Evolutionary conservation across 768 basidiomycete species (phyloP).

Genomic region (Russula abietina): DNA sequence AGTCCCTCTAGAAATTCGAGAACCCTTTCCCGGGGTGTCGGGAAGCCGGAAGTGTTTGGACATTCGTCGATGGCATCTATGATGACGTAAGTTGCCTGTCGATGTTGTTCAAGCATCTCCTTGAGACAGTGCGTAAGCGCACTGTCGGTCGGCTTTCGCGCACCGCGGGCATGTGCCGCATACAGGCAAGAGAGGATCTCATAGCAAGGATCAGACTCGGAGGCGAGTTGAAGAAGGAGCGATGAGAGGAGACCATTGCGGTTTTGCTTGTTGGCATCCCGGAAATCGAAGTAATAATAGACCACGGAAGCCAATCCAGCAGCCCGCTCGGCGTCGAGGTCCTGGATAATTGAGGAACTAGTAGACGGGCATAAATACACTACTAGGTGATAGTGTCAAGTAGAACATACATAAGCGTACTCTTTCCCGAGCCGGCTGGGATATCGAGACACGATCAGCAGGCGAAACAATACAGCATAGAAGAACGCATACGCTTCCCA

Average conservation of each 20-base stretch:
- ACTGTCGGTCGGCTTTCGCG: not conserved
- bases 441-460: not conserved
- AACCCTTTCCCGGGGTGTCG: slow-evolving; percentile 1
- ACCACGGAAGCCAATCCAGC: slow-evolving; percentile 5
- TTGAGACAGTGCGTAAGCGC: slow-evolving; percentile 3
- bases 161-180: not conserved
- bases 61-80: slow-evolving; percentile 13
- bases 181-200: not conserved
- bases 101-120: not conserved
- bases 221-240: slow-evolving; percentile 3
- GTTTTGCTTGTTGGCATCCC: slow-evolving; percentile 6
- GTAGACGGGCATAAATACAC: not conserved
- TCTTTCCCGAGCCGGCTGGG: slow-evolving; percentile 14
- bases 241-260: slow-evolving; percentile 5
- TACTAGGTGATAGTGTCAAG: not conserved
- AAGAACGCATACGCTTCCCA: slow-evolving; percentile 6
- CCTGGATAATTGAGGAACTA: slow-evolving; percentile 11
- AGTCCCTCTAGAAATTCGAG: not conserved
- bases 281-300: slow-evolving; percentile 17
- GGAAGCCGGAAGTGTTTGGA: slow-evolving; percentile 1
- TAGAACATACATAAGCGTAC: not conserved
- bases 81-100: not conserved
- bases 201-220: not conserved
- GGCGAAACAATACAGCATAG: not conserved
- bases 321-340: not conserved